Conservation (phyloP, 139 green algal species). For the Chlorokybus atmophyticus region DNA sequence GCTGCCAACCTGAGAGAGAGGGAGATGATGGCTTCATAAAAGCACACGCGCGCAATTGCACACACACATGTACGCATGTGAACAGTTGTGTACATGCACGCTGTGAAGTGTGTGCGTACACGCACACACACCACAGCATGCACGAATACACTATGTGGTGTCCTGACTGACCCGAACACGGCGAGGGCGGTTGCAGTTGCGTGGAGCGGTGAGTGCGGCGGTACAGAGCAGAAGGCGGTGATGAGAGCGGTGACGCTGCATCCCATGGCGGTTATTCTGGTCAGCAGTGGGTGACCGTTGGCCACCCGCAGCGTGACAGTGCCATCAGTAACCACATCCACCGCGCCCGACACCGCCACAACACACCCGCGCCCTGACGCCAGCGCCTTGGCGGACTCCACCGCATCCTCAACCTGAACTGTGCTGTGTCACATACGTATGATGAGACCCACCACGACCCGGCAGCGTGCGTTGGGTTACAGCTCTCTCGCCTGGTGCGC, state of each 20-base stretch:
- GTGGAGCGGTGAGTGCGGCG: conserved; percentile 4
- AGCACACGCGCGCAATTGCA: background rate
- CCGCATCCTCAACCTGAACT: conserved; percentile 11
- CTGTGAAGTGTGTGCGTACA: background rate
- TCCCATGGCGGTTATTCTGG: conserved; percentile 14
- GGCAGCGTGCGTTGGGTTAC: too few species aligned
- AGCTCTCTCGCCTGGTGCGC: too few species aligned
- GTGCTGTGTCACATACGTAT: too few species aligned
- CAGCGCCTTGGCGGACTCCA: conserved; percentile 11
- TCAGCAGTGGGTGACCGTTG: conserved; percentile 13
- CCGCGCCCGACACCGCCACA: conserved; percentile 17
- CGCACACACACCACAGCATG: background rate
- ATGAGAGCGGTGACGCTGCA: conserved; percentile 20
- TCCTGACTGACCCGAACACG: conserved; percentile 6
- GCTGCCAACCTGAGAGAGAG: conserved; percentile 13
- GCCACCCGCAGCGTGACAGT: background rate
- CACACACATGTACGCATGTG: background rate
- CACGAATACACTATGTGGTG: background rate
- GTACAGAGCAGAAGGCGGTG: conserved; percentile 4
- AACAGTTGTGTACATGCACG: background rate
- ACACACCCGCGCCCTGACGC: background rate
- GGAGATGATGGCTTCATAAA: background rate
- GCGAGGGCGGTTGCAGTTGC: conserved; percentile 10
- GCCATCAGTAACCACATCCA: conserved; percentile 17
- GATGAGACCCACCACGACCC: too few species aligned